Conservation (phyloP, 495 filamentous ascomycete species). For the Neurospora sp. region DNA sequence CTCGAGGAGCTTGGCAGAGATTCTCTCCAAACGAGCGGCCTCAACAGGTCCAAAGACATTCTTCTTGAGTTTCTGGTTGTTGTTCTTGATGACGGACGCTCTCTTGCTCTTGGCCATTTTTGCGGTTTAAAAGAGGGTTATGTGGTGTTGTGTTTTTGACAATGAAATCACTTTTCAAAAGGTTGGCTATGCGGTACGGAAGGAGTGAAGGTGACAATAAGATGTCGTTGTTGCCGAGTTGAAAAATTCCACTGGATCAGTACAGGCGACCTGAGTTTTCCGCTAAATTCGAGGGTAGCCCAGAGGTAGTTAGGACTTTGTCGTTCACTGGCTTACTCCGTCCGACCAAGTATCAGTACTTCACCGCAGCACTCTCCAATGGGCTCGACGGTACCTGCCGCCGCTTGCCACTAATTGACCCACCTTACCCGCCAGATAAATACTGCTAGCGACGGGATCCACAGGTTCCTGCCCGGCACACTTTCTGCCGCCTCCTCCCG, state of each 20-base stretch:
- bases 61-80: slow-evolving; percentile 63
- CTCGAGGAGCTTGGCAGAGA: slow-evolving; percentile 71
- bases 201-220: neutral
- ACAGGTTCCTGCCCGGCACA: neutral
- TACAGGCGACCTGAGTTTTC: neutral
- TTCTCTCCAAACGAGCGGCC: slow-evolving; percentile 60
- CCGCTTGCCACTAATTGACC: neutral
- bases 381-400: neutral
- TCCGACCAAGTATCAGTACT: neutral
- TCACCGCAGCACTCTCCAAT: neutral
- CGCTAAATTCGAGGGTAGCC: neutral
- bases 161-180: neutral
- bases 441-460: neutral
- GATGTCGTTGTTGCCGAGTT: neutral
- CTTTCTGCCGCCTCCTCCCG: slow-evolving; percentile 20
- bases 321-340: fast-evolving
- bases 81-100: slow-evolving; percentile 64
- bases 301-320: neutral
- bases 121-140: neutral
- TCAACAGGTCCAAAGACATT: slow-evolving; percentile 73
- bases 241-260: neutral
- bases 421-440: neutral
- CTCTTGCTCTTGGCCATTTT: slow-evolving; percentile 78
- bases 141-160: neutral
- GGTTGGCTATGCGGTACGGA: neutral